These are phyloP conservation scores for Clonostachys sp. DNA, from an alignment of 2,329 filamentous ascomycete genomes.

Conservation along the genomic window DNA sequence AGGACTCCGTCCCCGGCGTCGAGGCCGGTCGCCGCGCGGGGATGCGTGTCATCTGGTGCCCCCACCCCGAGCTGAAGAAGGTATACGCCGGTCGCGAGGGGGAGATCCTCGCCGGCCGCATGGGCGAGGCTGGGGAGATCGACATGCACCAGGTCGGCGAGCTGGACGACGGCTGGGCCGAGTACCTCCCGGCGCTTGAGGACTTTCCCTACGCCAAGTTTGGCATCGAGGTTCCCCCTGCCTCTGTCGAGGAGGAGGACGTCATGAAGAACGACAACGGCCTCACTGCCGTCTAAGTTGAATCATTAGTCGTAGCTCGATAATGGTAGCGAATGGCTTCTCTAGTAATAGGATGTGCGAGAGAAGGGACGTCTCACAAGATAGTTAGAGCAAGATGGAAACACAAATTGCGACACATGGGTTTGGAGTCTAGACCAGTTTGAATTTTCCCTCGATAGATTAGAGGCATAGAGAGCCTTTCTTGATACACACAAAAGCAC, in stretches of 20 bases:
- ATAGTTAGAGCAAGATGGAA: too few relatives aligned
- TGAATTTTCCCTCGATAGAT: too few relatives aligned
- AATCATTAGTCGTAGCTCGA: too few relatives aligned
- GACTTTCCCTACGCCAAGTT: slow-evolving; percentile 56
- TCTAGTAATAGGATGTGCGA: too few relatives aligned
- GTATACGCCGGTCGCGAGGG: slow-evolving; percentile 74
- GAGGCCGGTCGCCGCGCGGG: slow-evolving; percentile 87
- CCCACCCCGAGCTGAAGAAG: slow-evolving; percentile 71
- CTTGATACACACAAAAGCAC: too few relatives aligned
- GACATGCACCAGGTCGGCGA: slow-evolving; percentile 53
- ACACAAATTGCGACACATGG: too few relatives aligned
- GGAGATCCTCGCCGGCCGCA: slow-evolving; percentile 78
- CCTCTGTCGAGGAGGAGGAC: slow-evolving; percentile 32
- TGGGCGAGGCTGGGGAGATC: slow-evolving; percentile 58
- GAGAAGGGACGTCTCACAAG: too few relatives aligned
- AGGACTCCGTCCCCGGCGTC: slow-evolving; percentile 90
- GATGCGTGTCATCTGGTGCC: slow-evolving; percentile 92
- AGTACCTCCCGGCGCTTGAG: slow-evolving; percentile 45
- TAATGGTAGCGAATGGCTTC: too few relatives aligned
- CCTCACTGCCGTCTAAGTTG: too few relatives aligned
- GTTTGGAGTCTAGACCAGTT: too few relatives aligned
- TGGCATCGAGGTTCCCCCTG: slow-evolving; percentile 44
- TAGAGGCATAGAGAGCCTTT: too few relatives aligned
- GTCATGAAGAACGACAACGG: not conserved
- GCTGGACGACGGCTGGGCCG: slow-evolving; percentile 55